Conservation (phyloP, 768 basidiomycete species). For the Panus rudis region DNA sequence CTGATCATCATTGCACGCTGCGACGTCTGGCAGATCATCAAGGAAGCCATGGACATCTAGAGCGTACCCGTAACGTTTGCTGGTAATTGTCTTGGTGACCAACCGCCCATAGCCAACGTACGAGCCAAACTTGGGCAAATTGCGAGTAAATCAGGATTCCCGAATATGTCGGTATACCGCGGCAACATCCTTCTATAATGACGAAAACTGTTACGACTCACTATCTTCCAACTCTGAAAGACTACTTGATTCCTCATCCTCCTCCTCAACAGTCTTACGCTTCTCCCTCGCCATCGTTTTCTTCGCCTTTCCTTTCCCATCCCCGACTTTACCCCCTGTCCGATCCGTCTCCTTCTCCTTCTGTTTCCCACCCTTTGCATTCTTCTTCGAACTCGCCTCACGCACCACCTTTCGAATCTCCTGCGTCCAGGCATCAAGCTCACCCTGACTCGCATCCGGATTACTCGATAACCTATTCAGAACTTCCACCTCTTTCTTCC, state of each 20-base stretch:
- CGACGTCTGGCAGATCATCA: too few species aligned
- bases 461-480: constrained; percentile 38
- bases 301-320: constrained; percentile 10
- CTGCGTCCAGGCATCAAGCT: constrained; percentile 8
- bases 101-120: too few species aligned
- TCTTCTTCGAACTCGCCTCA: constrained; percentile 7
- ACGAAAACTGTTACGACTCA: too few species aligned
- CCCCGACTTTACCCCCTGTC: constrained; percentile 7
- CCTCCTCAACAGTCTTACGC: constrained; percentile 14
- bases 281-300: constrained; percentile 13
- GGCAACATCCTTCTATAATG: too few species aligned
- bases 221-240: too few species aligned
- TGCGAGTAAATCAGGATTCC: too few species aligned
- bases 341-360: constrained; percentile 7
- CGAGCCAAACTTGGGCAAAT: too few species aligned
- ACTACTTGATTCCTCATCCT: constrained; percentile 11
- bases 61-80: too few species aligned
- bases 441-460: constrained; percentile 5
- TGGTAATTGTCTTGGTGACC: too few species aligned
- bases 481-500: constrained; percentile 66
- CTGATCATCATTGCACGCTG: too few species aligned
- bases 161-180: too few species aligned
- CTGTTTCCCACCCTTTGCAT: constrained; percentile 10
- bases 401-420: constrained; percentile 14
- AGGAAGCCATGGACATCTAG: too few species aligned